Base-by-base conservation (phyloP, 805 yeast species). In the Yarrowia sp. region DNA sequence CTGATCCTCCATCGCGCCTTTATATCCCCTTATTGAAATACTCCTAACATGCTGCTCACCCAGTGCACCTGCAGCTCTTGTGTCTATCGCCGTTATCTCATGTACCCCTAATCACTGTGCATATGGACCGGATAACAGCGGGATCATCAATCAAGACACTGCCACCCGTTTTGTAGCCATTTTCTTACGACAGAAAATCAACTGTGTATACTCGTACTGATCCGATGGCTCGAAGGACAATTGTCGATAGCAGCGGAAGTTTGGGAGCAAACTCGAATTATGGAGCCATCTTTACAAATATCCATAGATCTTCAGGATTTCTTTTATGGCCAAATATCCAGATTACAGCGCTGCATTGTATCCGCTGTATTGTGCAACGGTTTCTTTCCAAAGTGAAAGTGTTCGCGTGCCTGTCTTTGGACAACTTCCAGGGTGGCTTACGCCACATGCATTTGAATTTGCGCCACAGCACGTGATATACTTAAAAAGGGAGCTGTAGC, bases 401-500 rank as follows among this genome's bases (percentile, higher is more conserved):
- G n/a, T 48, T 12, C 36, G 16, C n/a, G 52, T 46, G 50, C 16
- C 55, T 10, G 4, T 32, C 22, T 15, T 15, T n/a, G 40, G 22
- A 4, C 40, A 15, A 26, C 5, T 16, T 16, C 26, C 5, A 10
- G 9, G 49, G 48, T 56, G 49, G 48, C 64, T 56, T 56, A 43
- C 64, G 64, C 64, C 64, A 56, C 64, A 42, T 43, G 41, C 41
- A n/a, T n/a, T 43, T n/a, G 26, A n/a, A 32, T 56, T 56, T 42
- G n/a, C 64, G 49, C 49, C 64, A 56, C 64, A 56, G 64, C 64
- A 56, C 64, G 64, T 56, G 64, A 56, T 35, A n/a, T n/a, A 5
- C 22, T 1, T 32, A 26, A 26, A 22, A 10, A 15, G 26, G 26
- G 9, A n/a, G 26, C 10, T 35, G 3, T 38, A 11, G 40, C 32